Conservation (phyloP, 345 rosid species). For the Combretum micranthum region DNA sequence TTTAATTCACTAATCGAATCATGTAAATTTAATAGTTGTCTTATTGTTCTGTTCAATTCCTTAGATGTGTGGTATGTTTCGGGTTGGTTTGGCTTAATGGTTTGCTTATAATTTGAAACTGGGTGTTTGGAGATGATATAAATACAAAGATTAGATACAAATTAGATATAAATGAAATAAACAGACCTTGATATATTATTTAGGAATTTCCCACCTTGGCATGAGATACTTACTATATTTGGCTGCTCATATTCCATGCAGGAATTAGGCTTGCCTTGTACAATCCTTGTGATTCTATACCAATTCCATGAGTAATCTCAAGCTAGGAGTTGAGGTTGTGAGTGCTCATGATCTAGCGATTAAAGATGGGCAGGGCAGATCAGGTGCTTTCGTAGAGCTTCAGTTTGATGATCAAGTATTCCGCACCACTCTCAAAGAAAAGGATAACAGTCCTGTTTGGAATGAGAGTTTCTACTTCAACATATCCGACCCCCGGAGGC, state of each 20-base stretch:
- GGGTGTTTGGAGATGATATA: no score
- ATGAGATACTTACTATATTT: no score
- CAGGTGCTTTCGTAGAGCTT: constrained; percentile 68
- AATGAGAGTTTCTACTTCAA: constrained; percentile 80
- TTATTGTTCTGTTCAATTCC: no score
- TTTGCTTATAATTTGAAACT: no score
- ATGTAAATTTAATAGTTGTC: no score
- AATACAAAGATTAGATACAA: no score
- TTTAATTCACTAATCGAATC: no score
- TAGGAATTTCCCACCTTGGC: no score
- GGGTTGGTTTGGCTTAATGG: no score
- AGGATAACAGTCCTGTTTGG: constrained; percentile 75
- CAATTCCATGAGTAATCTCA: constrained; percentile 50
- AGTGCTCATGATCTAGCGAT: constrained; percentile 65
- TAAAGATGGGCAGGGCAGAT: constrained; percentile 47
- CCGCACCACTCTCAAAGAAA: constrained; percentile 57
- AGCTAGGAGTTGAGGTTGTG: constrained; percentile 82
- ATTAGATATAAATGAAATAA: no score
- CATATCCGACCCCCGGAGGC: constrained; percentile 54
- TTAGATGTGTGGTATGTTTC: no score
- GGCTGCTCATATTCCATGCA: background rate
- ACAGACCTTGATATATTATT: no score
- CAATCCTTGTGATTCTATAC: background rate
- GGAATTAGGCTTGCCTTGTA: background rate
- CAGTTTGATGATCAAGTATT: constrained; percentile 69